Evolutionary conservation across 495 filamentous ascomycete species (phyloP).

Genomic region (Podospora sp.): DNA sequence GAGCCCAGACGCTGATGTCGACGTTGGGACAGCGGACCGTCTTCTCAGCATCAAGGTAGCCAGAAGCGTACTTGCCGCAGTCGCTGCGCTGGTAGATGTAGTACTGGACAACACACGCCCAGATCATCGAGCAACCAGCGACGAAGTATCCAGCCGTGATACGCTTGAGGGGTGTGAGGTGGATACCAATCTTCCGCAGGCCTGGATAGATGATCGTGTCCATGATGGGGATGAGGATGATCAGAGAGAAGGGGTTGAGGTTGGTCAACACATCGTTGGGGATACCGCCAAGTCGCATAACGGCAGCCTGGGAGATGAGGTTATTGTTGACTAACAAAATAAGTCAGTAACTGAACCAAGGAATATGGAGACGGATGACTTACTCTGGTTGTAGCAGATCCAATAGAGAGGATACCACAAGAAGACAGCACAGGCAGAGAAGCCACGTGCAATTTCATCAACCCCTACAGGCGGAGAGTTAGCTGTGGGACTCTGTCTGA

Average conservation of each 20-base stretch:
- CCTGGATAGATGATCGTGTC: constrained; percentile 70
- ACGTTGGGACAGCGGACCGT: constrained; percentile 25
- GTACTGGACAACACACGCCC: constrained; percentile 65
- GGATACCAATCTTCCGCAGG: constrained; percentile 62
- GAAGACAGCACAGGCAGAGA: constrained; percentile 71
- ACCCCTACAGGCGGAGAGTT: constrained; percentile 24
- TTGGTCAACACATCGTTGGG: constrained; percentile 82
- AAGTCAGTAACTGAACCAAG: constrained; percentile 2
- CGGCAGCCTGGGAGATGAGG: constrained; percentile 73
- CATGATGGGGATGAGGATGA: constrained; percentile 78
- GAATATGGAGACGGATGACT: constrained; percentile 13
- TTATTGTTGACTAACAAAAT: constrained; percentile 56
- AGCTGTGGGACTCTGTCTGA: neutral
- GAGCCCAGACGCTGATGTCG: constrained; percentile 58
- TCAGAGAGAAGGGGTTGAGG: constrained; percentile 72
- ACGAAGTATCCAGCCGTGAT: constrained; percentile 70
- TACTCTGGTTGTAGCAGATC: constrained; percentile 49
- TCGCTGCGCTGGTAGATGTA: constrained; percentile 68
- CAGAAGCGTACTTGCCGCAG: constrained; percentile 47
- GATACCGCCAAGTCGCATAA: constrained; percentile 68
- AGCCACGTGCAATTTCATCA: constrained; percentile 53
- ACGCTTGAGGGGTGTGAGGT: constrained; percentile 72
- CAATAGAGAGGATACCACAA: constrained; percentile 61
- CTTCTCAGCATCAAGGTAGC: constrained; percentile 20
- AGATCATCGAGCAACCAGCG: constrained; percentile 64